Evolutionary conservation across 1,284 basidiomycete species (phyloP).

Genomic region (Meira nashicola): DNA sequence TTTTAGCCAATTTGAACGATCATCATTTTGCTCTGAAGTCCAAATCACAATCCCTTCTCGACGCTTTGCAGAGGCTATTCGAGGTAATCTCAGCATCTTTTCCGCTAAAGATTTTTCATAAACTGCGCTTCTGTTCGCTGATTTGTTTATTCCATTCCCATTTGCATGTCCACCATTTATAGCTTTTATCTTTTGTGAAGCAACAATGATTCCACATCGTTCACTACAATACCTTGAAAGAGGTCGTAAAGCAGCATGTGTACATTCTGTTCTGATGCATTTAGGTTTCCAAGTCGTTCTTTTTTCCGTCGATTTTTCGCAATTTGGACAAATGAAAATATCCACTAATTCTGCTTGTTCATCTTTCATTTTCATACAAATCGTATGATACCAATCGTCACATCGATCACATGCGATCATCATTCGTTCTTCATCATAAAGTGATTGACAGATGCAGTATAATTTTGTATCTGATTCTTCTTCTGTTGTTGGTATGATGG

Average conservation of each 20-base stretch:
- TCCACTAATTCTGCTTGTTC: conserved; percentile 20
- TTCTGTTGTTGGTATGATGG: conserved; percentile 1
- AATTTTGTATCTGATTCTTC: conserved; percentile 16
- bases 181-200: conserved; percentile 14
- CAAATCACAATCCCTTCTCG: conserved; percentile 17
- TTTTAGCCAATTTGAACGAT: not conserved
- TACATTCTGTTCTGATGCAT: conserved; percentile 15
- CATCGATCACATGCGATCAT: conserved; percentile 27
- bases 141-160: not conserved
- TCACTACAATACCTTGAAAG: conserved; percentile 23
- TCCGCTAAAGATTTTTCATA: conserved; percentile 9
- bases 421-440: conserved; percentile 21
- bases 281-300: conserved; percentile 22
- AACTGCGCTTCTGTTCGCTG: not conserved
- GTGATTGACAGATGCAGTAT: conserved; percentile 21
- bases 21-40: conserved; percentile 7
- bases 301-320: conserved; percentile 16
- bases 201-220: conserved; percentile 19
- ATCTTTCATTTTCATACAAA: conserved; percentile 20
- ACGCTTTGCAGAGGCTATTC: conserved; percentile 5
- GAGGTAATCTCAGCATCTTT: conserved; percentile 3
- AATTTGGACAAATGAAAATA: conserved; percentile 20
- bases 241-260: conserved; percentile 16
- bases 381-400: conserved; percentile 26
- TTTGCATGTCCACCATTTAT: not conserved